Evolutionary conservation across 805 yeast genomes (phyloP), one percentile per base, ranked within the genome.

Genomic region (Starmera dryadoides): DNA sequence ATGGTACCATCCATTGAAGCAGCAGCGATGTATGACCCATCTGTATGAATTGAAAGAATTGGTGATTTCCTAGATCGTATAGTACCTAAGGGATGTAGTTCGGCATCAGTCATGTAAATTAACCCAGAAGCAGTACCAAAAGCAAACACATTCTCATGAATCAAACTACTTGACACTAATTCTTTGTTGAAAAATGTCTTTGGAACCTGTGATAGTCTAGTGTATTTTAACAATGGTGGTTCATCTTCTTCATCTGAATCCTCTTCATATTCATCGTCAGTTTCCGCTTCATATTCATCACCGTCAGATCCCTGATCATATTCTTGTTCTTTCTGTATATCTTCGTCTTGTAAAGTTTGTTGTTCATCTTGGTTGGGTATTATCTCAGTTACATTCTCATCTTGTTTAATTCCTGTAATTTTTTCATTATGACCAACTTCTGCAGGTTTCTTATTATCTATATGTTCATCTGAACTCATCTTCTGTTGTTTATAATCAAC

Each of bases 1-100:
- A 91, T 83, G 0, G 95, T 84, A 0, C 98, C 98, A 56, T 93
- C 98, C 66, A 91, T 81, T 0, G 97, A 87, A 0, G 89, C 96
- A 0, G 95, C 80, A 0, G 93, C 94, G 43, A 93, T 77, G 51
- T 71, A 77, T 8, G 60, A 60, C 0, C 94, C 93, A 52, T 86
- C 94, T 2, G 83, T 70, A 39, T 79, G 75, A 0, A 87, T 68
- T 0, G 86, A 75, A 32, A 89, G 61, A 2, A 93, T 75, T 0
- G 96, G 86, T 0, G 97, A 88, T 35, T 86, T 69, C 52, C 94
- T 96, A 1, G 91, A 88, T 48, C 86, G 76, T 43, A 86, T 72
- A 0, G 96, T 81, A 30, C 95, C 69, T 1, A 88, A 63, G 0
- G 81, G 59, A 6, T 71, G 61, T 45, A 83, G 71, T 29, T 78